Evolutionary conservation across 768 basidiomycete genomes (phyloP).

Genomic region (Tephrocybe sp.): DNA sequence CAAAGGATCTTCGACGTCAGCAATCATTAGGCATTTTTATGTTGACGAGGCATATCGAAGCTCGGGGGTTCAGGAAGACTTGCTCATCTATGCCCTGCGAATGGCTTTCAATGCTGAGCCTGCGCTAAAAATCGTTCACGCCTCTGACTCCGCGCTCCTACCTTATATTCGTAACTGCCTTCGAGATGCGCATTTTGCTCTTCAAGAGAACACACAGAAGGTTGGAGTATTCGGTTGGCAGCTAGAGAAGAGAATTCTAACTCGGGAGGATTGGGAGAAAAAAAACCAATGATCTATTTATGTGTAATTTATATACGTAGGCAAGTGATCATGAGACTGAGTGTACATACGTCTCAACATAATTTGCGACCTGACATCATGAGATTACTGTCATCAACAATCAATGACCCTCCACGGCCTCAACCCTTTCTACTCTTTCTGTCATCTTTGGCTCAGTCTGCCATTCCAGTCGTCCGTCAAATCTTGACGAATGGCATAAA

Average conservation of each 20-base stretch:
- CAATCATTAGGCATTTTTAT: conserved; percentile 73
- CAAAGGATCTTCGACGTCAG: conserved; percentile 44
- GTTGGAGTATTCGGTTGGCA: conserved; percentile 65
- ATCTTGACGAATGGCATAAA: conserved; percentile 33
- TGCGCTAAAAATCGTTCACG: conserved; percentile 45
- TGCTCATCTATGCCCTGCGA: conserved; percentile 58
- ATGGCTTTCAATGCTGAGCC: conserved; percentile 52
- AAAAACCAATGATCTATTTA: conserved; percentile 12
- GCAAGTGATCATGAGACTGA: neutral
- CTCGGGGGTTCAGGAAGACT: conserved; percentile 60
- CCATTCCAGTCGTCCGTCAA: conserved; percentile 53
- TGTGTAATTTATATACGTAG: conserved; percentile 1
- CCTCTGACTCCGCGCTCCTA: conserved; percentile 49
- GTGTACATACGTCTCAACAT: too few relatives aligned
- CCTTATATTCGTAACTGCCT: conserved; percentile 48
- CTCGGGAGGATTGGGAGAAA: conserved; percentile 47
- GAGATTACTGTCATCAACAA: conserved; percentile 17
- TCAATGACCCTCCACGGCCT: conserved; percentile 16
- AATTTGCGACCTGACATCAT: conserved; percentile 11
- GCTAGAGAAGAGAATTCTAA: conserved; percentile 40
- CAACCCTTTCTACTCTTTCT: conserved; percentile 53
- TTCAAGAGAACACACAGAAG: conserved; percentile 40
- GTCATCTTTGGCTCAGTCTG: conserved; percentile 59
- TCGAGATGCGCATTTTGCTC: conserved; percentile 47
- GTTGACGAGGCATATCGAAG: conserved; percentile 64